Evolutionary conservation across 2,329 filamentous ascomycete species (phyloP).

Genomic region (Berkeleyomyces rouxiae): DNA sequence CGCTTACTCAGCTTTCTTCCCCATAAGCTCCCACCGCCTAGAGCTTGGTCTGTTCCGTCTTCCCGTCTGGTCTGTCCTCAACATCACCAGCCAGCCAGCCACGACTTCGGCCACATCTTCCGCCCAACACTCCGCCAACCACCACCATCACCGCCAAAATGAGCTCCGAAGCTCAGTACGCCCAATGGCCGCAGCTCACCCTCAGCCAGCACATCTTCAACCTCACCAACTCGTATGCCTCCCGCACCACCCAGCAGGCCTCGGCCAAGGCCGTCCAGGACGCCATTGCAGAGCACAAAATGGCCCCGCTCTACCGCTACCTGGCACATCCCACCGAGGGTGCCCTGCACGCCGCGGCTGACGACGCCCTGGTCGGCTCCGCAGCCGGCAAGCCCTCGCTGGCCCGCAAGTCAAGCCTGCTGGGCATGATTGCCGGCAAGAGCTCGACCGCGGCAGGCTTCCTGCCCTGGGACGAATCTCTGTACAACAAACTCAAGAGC

Average conservation of each 20-base stretch:
- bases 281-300: constrained; percentile 69
- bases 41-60: not conserved
- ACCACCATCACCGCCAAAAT: constrained; percentile 30
- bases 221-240: constrained; percentile 63
- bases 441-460: constrained; percentile 46
- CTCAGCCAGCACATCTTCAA: constrained; percentile 76
- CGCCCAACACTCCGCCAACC: not conserved
- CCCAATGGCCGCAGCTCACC: constrained; percentile 67
- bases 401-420: constrained; percentile 51
- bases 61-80: not conserved
- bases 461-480: constrained; percentile 76
- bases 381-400: constrained; percentile 33
- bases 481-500: constrained; percentile 62
- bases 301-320: constrained; percentile 75
- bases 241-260: constrained; percentile 47
- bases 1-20: not conserved
- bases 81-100: not conserved
- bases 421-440: constrained; percentile 60
- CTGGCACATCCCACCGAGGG: constrained; percentile 69
- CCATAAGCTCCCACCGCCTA: not conserved
- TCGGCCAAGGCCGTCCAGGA: constrained; percentile 62
- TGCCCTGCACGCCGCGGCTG: constrained; percentile 58
- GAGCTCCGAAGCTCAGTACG: constrained; percentile 70
- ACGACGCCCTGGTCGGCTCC: constrained; percentile 14
- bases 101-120: not conserved